These are phyloP conservation scores for Ceratopteris richardii DNA, from an alignment of 75 land plant species.

Conservation along the genomic window DNA sequence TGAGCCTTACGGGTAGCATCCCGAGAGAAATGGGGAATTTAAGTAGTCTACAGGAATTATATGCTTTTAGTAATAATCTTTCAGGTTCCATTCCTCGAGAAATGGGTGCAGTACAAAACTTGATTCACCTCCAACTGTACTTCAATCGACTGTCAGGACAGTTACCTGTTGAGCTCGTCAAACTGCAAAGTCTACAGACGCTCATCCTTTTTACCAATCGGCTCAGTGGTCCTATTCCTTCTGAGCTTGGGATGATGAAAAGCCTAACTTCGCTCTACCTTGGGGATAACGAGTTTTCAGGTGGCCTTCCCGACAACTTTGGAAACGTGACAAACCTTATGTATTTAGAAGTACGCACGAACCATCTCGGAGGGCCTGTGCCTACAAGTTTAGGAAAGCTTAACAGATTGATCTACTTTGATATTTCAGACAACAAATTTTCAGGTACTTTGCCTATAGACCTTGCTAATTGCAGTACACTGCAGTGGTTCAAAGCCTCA, in stretches of 20 bases:
- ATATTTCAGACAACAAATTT: too few relatives aligned
- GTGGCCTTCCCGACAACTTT: slow-evolving; percentile 9
- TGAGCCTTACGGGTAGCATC: slow-evolving; percentile 14
- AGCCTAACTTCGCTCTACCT: slow-evolving; percentile 27
- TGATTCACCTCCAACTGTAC: slow-evolving; percentile 13
- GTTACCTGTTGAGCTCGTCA: slow-evolving; percentile 7
- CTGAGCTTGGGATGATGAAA: slow-evolving; percentile 32
- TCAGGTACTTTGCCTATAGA: too few relatives aligned
- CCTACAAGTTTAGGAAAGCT: slow-evolving; percentile 21
- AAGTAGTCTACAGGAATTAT: slow-evolving; percentile 4
- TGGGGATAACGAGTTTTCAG: slow-evolving; percentile 1
- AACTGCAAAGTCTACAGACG: background rate
- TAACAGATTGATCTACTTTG: slow-evolving; percentile 12
- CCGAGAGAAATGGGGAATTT: slow-evolving; percentile 5
- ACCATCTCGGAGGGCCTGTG: slow-evolving; percentile 2
- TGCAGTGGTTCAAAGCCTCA: slow-evolving; percentile 18
- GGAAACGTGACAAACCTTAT: slow-evolving; percentile 10
- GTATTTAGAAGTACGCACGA: slow-evolving; percentile 1
- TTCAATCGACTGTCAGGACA: slow-evolving; percentile 12
- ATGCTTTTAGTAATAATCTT: background rate
- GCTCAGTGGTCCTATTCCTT: slow-evolving; percentile 34
- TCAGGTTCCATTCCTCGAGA: slow-evolving; percentile 14
- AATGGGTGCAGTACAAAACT: slow-evolving; percentile 14
- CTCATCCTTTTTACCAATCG: slow-evolving; percentile 37
- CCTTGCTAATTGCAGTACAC: too few relatives aligned